A percentile compares a stretch with the other conserved stretches of the same genome.
Conservation (phyloP, 176 grass and related monocot species). For the Puccinellia tenuiflora region DNA sequence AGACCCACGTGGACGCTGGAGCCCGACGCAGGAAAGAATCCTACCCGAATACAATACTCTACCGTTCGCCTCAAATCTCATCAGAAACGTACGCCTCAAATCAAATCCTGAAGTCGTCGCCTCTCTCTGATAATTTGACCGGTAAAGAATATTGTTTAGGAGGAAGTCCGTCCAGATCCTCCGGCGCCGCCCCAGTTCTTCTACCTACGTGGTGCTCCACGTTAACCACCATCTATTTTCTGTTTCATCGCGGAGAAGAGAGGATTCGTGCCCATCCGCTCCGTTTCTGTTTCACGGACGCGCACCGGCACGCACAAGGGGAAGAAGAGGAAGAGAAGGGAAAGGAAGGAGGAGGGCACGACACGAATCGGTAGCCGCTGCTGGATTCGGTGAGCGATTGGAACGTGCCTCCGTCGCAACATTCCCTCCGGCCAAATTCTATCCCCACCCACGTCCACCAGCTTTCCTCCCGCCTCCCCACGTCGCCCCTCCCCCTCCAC, state of each 20-base stretch:
- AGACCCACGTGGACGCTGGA: background rate
- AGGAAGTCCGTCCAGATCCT: too few species aligned
- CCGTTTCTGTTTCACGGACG: background rate
- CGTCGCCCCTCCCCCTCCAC: background rate
- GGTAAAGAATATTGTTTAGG: too few species aligned
- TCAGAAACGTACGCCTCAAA: background rate
- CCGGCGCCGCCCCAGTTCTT: background rate
- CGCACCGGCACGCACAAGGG: background rate
- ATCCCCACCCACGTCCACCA: background rate
- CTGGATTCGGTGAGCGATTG: slow-evolving; percentile 17
- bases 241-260: background rate
- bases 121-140: slow-evolving; percentile 14
- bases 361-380: background rate
- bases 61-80: background rate
- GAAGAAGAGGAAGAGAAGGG: background rate
- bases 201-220: too few species aligned
- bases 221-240: background rate
- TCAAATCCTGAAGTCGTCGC: slow-evolving; percentile 19
- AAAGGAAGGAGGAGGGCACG: background rate
- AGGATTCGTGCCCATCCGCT: background rate
- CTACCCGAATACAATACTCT: background rate
- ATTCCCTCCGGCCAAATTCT: slow-evolving; percentile 26
- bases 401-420: slow-evolving; percentile 12
- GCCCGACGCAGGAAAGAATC: background rate
- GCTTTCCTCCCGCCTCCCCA: background rate